Conservation (phyloP, 768 basidiomycete genomes). For the Mycena polygramma region DNA sequence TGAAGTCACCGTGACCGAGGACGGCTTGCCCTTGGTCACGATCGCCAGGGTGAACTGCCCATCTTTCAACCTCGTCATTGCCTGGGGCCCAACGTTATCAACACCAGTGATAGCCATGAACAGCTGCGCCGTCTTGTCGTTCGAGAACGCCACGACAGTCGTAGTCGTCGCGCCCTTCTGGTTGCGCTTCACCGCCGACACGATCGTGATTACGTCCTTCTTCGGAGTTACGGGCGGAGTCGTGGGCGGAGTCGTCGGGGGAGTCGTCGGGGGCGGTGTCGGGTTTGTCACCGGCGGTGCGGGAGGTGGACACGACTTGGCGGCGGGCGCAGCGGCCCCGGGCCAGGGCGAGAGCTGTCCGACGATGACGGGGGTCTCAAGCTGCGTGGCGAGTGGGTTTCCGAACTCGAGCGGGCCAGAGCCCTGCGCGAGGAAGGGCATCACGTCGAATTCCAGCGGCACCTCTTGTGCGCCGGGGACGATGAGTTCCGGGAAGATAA, state of each 20-base stretch:
- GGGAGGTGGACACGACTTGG: neutral
- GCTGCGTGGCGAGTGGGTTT: constrained; percentile 26
- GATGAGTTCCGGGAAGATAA: constrained; percentile 38
- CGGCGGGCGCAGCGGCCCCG: neutral
- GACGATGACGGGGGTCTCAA: constrained; percentile 33
- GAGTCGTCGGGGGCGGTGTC: constrained; percentile 4
- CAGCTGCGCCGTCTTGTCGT: constrained; percentile 20
- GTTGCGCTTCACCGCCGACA: constrained; percentile 30
- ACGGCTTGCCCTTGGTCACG: constrained; percentile 35
- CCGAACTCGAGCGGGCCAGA: constrained; percentile 37
- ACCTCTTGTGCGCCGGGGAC: constrained; percentile 26
- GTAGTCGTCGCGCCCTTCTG: constrained; percentile 35
- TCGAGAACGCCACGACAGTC: constrained; percentile 35
- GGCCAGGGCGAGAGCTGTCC: constrained; percentile 41
- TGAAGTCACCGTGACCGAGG: constrained; percentile 36
- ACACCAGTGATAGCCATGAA: constrained; percentile 37
- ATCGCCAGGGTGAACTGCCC: constrained; percentile 31
- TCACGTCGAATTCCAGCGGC: constrained; percentile 34
- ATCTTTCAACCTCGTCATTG: constrained; percentile 32
- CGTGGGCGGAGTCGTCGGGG: neutral
- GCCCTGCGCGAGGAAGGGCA: constrained; percentile 35
- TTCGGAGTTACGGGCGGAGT: constrained; percentile 4
- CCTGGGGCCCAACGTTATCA: constrained; percentile 22
- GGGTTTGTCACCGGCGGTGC: neutral
- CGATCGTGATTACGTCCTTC: constrained; percentile 19